phyloP scores from a whole-genome alignment of 148 eudicot genomes.

The Chenopodium quinoa region DNA sequence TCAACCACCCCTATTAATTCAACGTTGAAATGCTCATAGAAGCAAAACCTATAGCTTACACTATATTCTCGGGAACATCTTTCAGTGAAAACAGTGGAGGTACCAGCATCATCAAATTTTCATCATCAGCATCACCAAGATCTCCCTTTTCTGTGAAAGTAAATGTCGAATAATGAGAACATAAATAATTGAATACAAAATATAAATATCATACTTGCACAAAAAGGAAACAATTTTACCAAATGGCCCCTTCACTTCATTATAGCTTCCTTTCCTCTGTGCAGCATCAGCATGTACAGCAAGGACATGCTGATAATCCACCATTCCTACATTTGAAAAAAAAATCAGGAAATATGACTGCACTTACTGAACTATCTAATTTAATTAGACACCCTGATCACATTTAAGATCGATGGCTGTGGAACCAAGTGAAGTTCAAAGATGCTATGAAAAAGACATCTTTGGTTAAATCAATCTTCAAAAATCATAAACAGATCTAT shows the following conservation, averaged over 20 bases:
- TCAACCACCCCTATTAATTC: not conserved
- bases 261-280: slow-evolving; percentile 58
- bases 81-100: slow-evolving; percentile 81
- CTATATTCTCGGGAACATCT: slow-evolving; percentile 71
- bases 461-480: not conserved
- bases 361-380: not conserved
- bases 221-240: slow-evolving; percentile 39
- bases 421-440: not conserved
- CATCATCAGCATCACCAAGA: slow-evolving; percentile 57
- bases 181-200: slow-evolving; percentile 3
- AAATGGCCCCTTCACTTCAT: slow-evolving; percentile 51
- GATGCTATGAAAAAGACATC: not conserved
- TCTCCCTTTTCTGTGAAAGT: slow-evolving; percentile 46
- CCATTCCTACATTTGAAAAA: slow-evolving; percentile 62
- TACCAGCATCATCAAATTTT: slow-evolving; percentile 67
- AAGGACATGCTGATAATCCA: slow-evolving; percentile 90
- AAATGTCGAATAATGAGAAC: not conserved
- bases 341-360: not conserved
- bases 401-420: not conserved
- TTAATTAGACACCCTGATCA: not conserved
- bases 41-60: slow-evolving; percentile 50
- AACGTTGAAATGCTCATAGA: slow-evolving; percentile 5
- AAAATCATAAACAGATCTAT: not conserved
- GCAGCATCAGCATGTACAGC: slow-evolving; percentile 78
- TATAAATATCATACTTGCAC: slow-evolving; percentile 6